Percentiles rank a stretch among this genome's conserved stretches.
Evolutionary conservation across 306 rosid genomes (phyloP).

Genomic region (Vigna nakashimae): DNA sequence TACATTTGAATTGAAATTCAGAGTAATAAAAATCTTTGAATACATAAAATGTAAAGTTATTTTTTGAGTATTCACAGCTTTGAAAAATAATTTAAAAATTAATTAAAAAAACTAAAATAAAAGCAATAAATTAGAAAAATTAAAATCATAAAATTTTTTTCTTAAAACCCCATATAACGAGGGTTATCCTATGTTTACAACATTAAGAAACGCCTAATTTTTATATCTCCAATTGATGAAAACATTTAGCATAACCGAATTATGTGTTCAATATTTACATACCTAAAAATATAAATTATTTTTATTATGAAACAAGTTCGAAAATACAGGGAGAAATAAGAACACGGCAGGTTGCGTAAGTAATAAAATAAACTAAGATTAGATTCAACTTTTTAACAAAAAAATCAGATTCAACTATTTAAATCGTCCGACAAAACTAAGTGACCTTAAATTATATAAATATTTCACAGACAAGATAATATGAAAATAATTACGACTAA

Average conservation of each 20-base stretch:
- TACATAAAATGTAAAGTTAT: no score
- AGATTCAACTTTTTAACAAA: neutral
- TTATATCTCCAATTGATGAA: neutral
- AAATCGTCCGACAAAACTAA: neutral
- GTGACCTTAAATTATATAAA: neutral
- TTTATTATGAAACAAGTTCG: neutral
- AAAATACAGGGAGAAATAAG: neutral
- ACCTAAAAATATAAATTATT: neutral
- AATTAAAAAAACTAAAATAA: no score
- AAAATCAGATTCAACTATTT: neutral
- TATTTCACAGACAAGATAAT: neutral
- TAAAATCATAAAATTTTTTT: no score
- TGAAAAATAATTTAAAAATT: no score
- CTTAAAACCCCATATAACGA: no score
- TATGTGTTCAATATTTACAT: neutral
- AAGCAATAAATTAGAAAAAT: no score
- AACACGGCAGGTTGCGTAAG: neutral
- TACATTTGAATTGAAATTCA: no score
- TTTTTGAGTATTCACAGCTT: no score
- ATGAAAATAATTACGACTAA: conserved; percentile 3
- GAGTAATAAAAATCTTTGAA: no score
- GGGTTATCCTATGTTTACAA: neutral
- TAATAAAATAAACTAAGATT: conserved; percentile 13
- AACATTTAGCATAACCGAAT: neutral
- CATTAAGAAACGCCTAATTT: neutral